Evolutionary conservation across 192 early-diverging fungal species (phyloP), one percentile per base, ranked within the genome.

Genomic region (Coemansia pectinata): DNA sequence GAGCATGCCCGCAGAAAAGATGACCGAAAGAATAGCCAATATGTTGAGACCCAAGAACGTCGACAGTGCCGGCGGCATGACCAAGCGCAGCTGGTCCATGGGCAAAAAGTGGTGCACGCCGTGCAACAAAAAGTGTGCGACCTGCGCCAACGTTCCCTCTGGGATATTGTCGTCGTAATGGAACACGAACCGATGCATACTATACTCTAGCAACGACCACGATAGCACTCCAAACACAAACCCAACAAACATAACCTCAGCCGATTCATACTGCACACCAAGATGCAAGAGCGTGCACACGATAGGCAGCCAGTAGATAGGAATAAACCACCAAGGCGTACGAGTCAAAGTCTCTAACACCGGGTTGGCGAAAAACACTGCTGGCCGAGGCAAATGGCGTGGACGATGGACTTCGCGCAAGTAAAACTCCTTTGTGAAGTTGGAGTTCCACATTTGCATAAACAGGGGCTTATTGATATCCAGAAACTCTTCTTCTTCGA

Each of bases 41-140:
- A 98, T 83, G 10, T 84, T 74, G 36, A 92, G 70, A 0, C 83
- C 90, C 34, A 98, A 36, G 31, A 80, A 75, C 2, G 78, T 85
- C 62, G 78, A 80, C 53, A 86, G 88, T 21, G 89, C 93, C 23
- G 96, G 95, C 12, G 96, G 96, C 93, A 97, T 96, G 6, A 98
- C 96, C n/a, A 98, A 89, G 10, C 96, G 90, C 82, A 96, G 71
- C 88, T 85, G 91, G 73, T 98, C 95, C 95, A 97, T 97, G 10
- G 96, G 96, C 31, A 98, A 77, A 78, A 91, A 97, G 74, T 98
- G 95, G 79, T 98, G 96, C 38, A 98, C 93, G 21, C 96, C 96
- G 75, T 98, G 96, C 29, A 96, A 85, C 72, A 92, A 64, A 74
- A 98, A 98, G 70, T 98, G 96, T 7, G 90, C 63, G 5, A 86